Evolutionary conservation across 208 protist species (phyloP).

Genomic region (Spongospora subterranea): DNA sequence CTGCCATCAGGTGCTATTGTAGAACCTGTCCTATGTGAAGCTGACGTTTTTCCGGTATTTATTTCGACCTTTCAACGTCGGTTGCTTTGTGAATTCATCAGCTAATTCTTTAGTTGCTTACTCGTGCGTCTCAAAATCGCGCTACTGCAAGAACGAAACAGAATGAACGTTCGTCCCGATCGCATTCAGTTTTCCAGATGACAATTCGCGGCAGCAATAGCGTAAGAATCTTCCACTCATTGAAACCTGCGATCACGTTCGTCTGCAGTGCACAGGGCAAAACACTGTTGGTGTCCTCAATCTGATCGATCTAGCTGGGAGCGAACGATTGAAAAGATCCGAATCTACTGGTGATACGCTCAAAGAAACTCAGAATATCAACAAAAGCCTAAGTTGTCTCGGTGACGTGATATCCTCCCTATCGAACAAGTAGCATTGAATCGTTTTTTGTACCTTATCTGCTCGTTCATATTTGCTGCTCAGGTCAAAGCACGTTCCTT

Average conservation of each 20-base stretch:
- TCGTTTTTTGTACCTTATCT: not conserved
- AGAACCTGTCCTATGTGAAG: conserved; percentile 1
- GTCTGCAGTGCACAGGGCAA: conserved; percentile 21
- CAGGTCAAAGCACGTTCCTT: conserved; percentile 65
- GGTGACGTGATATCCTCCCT: conserved; percentile 65
- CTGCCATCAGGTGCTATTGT: not conserved
- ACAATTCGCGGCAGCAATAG: not conserved
- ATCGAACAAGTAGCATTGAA: conserved; percentile 31
- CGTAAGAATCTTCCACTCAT: not conserved
- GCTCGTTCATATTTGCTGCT: not conserved
- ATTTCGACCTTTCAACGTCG: too few relatives aligned
- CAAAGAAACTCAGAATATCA: conserved; percentile 64
- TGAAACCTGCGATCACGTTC: not conserved
- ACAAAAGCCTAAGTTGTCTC: conserved; percentile 62
- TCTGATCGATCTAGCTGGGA: conserved; percentile 65
- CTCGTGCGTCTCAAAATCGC: conserved; percentile 56
- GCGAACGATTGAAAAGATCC: conserved; percentile 60
- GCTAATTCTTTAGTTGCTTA: conserved; percentile 49
- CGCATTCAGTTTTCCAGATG: conserved; percentile 67
- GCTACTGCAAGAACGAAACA: conserved; percentile 46
- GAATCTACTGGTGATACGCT: conserved; percentile 44
- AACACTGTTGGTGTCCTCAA: conserved; percentile 60
- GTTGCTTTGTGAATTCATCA: not conserved
- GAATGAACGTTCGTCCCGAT: conserved; percentile 68
- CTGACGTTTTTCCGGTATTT: not conserved